phyloP scores from a whole-genome alignment of 148 eudicot species.

The Chenopodium formosanum region DNA sequence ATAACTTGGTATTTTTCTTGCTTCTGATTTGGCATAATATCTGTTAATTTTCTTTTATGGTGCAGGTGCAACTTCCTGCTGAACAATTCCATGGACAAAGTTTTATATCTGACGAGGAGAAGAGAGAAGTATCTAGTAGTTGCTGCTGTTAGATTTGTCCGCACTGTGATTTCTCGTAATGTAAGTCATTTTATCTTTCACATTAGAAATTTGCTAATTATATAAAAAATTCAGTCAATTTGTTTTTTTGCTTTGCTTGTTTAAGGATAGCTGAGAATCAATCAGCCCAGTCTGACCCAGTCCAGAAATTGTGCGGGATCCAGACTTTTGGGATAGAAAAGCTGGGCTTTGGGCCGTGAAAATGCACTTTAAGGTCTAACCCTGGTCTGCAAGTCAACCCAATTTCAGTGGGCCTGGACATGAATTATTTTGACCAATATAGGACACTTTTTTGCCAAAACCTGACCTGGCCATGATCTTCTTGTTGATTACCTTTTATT shows the following conservation, averaged over 20 bases:
- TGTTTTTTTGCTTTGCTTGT: neutral
- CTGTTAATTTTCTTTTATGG: slow-evolving; percentile 11
- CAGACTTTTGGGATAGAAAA: too few relatives aligned
- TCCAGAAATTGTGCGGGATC: too few relatives aligned
- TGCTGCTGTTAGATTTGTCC: slow-evolving; percentile 86
- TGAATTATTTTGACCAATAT: too few relatives aligned
- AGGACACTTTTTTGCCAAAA: too few relatives aligned
- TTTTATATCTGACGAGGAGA: slow-evolving; percentile 64
- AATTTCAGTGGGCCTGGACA: too few relatives aligned
- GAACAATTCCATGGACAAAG: slow-evolving; percentile 74
- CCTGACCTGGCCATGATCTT: neutral
- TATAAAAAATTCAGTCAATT: neutral
- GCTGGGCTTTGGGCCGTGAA: too few relatives aligned
- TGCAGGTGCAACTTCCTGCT: slow-evolving; percentile 86
- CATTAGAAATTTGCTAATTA: neutral
- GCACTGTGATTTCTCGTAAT: slow-evolving; percentile 80
- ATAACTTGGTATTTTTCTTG: slow-evolving; percentile 6
- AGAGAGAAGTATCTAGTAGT: slow-evolving; percentile 82
- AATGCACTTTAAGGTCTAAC: too few relatives aligned
- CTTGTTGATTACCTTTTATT: neutral
- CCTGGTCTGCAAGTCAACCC: too few relatives aligned
- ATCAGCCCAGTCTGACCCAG: too few relatives aligned
- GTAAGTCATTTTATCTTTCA: slow-evolving; percentile 45
- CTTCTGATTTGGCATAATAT: slow-evolving; percentile 11
- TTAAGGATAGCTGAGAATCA: too few relatives aligned